A percentile compares a stretch with the other conserved stretches of the same genome.
Conservation (phyloP, 202 grass and related monocot genomes). For the Miscanthus sacchariflorus region DNA sequence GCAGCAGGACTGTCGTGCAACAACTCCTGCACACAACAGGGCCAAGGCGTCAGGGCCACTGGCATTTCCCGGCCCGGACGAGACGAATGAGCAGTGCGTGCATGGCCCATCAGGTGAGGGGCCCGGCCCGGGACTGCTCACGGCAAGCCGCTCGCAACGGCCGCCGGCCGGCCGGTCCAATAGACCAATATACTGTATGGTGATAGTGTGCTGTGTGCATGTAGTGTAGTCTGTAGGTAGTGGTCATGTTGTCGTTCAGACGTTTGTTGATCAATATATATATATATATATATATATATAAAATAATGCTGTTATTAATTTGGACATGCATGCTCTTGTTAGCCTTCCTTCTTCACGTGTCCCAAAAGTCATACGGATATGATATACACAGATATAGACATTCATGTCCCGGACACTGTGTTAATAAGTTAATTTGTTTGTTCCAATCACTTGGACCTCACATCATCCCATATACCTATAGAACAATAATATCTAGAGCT, state of each 20-base stretch:
- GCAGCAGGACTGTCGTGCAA: background rate
- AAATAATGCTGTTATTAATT: background rate
- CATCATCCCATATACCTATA: no score
- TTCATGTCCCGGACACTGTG: no score
- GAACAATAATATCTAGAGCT: no score
- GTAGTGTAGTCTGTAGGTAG: background rate
- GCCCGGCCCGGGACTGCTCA: constrained; percentile 39
- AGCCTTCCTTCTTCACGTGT: background rate
- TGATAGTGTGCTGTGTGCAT: background rate
- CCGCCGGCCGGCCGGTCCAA: background rate
- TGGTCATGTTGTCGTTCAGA: background rate
- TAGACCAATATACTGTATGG: background rate
- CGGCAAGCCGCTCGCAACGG: constrained; percentile 51
- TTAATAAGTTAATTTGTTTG: no score
- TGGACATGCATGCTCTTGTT: background rate
- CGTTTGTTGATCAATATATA: background rate
- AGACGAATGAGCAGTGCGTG: background rate
- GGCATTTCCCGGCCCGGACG: background rate
- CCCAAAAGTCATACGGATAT: background rate
- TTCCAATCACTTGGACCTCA: no score
- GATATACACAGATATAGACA: no score
- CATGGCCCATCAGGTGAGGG: background rate
- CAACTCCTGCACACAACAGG: constrained; percentile 1
- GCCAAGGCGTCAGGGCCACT: background rate
- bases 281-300: background rate